Percentiles rank a stretch among this genome's conserved stretches.
These are phyloP conservation scores for Phytophthora sojae DNA, from an alignment of 352 stramenopile species.

Conservation along the genomic window DNA sequence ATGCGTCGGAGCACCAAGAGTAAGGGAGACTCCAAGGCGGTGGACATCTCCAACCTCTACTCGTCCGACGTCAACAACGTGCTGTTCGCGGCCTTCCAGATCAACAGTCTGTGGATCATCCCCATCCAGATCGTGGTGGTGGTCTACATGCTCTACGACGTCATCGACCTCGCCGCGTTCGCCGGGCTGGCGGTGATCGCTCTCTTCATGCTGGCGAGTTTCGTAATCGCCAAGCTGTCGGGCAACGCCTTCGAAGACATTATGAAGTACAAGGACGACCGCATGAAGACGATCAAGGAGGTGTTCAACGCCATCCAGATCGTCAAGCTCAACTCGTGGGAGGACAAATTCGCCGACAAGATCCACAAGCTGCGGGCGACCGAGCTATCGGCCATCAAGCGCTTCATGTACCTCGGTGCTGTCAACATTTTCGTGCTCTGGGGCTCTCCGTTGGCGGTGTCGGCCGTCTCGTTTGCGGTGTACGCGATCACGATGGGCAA, in stretches of 20 bases:
- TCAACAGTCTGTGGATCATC: constrained; percentile 62
- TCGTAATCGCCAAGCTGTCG: constrained; percentile 58
- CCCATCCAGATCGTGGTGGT: constrained; percentile 48
- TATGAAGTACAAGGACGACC: constrained; percentile 87
- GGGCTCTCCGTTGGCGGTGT: constrained; percentile 53
- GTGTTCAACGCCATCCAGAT: constrained; percentile 94
- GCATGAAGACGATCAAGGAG: constrained; percentile 93
- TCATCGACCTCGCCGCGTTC: constrained; percentile 57
- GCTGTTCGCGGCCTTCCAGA: constrained; percentile 40
- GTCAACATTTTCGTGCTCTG: constrained; percentile 69
- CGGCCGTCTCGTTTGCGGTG: constrained; percentile 53
- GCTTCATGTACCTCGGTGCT: constrained; percentile 52
- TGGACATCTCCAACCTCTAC: constrained; percentile 94
- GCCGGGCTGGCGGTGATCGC: constrained; percentile 47
- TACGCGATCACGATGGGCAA: constrained; percentile 51
- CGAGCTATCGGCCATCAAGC: constrained; percentile 84
- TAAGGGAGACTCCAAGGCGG: constrained; percentile 14
- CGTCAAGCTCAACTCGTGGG: constrained; percentile 96
- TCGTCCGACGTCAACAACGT: constrained; percentile 88
- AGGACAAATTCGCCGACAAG: constrained; percentile 83
- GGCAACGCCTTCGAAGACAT: constrained; percentile 72
- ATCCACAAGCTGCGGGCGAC: constrained; percentile 60
- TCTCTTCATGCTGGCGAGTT: constrained; percentile 47
- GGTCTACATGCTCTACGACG: constrained; percentile 50
- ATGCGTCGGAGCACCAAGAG: constrained; percentile 37